Evolutionary conservation across 2,329 filamentous ascomycete species (phyloP), one percentile per base, ranked within the genome.

Genomic region (Exserohilum turcica): DNA sequence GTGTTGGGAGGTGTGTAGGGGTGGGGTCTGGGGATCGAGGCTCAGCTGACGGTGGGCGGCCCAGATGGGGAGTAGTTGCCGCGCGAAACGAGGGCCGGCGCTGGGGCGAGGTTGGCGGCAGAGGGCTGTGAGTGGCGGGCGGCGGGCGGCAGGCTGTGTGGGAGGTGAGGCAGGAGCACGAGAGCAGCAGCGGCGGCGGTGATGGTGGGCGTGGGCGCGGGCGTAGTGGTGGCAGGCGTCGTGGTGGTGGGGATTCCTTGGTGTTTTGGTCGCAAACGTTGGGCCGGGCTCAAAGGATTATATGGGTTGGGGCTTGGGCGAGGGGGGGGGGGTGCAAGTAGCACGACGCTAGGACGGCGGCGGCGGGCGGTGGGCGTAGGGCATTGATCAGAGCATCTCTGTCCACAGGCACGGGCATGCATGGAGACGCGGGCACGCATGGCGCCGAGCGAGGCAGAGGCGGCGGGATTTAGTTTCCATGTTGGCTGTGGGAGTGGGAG

Each of bases 31-130:
- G 52, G 18, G 46, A 35, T 40, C 39, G 66, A 63, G 62, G 71
- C 68, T 73, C 68, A 72, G 71, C 67, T 73, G 70, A 73, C 67
- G 27, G 54, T 54, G 16, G 50, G 43, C 29, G 52, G 52, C 58
- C 61, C 48, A 54, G 59, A 64, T 60, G 59, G 60, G 60, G 64
- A 43, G 61, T 64, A 58, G 64, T 57, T 52, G 50, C 48, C 51
- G 57, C 48, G 54, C 53, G 38, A n/a, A 46, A 54, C 24, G 43
- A 44, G 60, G 59, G 59, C 52, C 47, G 21, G 56, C 57, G 53
- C 56, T 32, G 40, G 18, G 28, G 27, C 57, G 60, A 65, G 63
- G 67, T 63, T 63, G 36, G 37, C 45, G 40, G 13, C 5, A 50
- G 8, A 50, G 9, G 18, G 61, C 57, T 62, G 61, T 68, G 61